A percentile compares a stretch with the other conserved stretches of the same genome.
These are phyloP conservation scores for Diaporthe sp. DNA, from an alignment of 2,329 filamentous ascomycete genomes.

Conservation along the genomic window DNA sequence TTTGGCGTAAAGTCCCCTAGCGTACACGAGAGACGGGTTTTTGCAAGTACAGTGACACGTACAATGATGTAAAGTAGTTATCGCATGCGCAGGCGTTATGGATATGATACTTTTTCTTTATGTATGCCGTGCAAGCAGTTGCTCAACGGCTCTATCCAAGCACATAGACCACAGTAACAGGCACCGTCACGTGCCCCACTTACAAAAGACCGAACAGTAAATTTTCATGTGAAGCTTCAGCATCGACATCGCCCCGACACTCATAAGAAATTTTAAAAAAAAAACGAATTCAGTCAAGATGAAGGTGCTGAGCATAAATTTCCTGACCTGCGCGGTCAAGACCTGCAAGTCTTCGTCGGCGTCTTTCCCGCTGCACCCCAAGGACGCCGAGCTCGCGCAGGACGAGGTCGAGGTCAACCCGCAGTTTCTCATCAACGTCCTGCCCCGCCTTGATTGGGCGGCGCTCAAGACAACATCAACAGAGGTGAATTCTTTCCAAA, in stretches of 20 bases:
- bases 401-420: conserved; percentile 86
- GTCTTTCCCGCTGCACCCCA: conserved; percentile 92
- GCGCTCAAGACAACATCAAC: conserved; percentile 81
- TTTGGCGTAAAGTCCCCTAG: conserved; percentile 50
- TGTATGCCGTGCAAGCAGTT: background rate
- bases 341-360: conserved; percentile 85
- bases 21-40: conserved; percentile 46
- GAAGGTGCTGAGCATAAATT: conserved; percentile 97
- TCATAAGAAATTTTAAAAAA: background rate
- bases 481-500: conserved; percentile 70
- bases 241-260: background rate
- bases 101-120: background rate
- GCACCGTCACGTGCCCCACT: conserved; percentile 36
- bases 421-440: conserved; percentile 84
- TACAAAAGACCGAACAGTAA: conserved; percentile 25
- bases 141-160: background rate
- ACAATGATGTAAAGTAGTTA: background rate
- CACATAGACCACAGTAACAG: background rate
- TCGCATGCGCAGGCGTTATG: conserved; percentile 24
- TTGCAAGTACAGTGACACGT: background rate
- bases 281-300: conserved; percentile 63
- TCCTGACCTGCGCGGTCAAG: conserved; percentile 96
- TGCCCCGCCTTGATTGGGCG: conserved; percentile 90
- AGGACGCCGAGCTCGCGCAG: conserved; percentile 90
- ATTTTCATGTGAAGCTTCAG: conserved; percentile 35